phyloP scores from a whole-genome alignment of 441 rosid species.

The Isatis lusitanica region DNA sequence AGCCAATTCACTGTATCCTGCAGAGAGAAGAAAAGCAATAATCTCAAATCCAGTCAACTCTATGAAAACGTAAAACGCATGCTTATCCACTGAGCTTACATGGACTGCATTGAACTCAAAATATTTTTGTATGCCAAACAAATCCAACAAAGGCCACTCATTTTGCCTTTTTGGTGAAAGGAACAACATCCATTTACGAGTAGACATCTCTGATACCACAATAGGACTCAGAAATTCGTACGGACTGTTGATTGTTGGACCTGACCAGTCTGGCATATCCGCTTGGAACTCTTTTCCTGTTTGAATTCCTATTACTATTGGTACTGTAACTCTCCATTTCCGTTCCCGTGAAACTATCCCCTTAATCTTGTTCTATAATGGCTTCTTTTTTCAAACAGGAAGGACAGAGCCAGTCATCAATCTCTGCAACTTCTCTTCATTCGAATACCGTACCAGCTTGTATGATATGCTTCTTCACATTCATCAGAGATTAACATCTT shows the following conservation, averaged over 20 bases:
- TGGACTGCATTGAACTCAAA: conserved; percentile 45
- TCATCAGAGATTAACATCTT: conserved; percentile 80
- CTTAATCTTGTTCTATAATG: conserved; percentile 43
- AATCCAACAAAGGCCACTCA: conserved; percentile 4
- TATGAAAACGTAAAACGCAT: conserved; percentile 6
- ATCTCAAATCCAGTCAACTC: background rate
- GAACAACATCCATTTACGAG: conserved; percentile 14
- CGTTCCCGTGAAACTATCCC: conserved; percentile 34
- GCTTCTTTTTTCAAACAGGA: conserved; percentile 60
- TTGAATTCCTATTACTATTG: conserved; percentile 48
- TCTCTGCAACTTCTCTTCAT: conserved; percentile 44
- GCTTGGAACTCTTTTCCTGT: conserved; percentile 87
- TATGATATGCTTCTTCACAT: conserved; percentile 82
- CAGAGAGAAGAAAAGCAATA: conserved; percentile 20
- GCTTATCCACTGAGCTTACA: conserved; percentile 44
- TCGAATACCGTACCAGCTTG: conserved; percentile 62
- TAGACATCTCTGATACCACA: background rate
- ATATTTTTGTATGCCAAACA: background rate
- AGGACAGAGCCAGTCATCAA: conserved; percentile 80
- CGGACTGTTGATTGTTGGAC: conserved; percentile 42
- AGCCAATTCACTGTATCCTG: conserved; percentile 35
- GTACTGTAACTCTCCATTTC: conserved; percentile 52
- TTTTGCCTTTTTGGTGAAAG: conserved; percentile 8
- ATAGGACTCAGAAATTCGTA: background rate
- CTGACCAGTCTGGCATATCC: conserved; percentile 75